Conservation (phyloP, 139 green algal genomes). For the Raphidocelis subcapitata region DNA sequence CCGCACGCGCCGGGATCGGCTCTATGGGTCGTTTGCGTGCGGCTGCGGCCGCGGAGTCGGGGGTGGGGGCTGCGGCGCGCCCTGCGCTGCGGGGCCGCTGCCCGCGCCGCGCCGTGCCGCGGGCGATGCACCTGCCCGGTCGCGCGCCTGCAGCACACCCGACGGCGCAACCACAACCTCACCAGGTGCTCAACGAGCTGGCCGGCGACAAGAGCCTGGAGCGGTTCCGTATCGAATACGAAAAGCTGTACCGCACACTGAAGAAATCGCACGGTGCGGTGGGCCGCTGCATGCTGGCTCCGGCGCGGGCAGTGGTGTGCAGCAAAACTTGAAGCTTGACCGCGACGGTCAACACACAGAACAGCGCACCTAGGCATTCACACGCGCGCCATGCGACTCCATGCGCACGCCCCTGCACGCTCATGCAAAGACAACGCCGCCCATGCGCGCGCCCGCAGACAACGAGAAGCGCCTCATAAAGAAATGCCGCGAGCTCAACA, state of each 20-base stretch:
- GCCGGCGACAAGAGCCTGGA: slow-evolving; percentile 75
- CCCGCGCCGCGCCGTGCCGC: not conserved
- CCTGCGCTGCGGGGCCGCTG: not conserved
- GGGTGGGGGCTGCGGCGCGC: not conserved
- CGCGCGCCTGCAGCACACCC: not conserved
- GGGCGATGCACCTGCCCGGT: not conserved
- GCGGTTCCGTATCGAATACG: slow-evolving; percentile 84
- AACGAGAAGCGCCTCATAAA: slow-evolving; percentile 84
- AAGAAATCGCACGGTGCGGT: slow-evolving; percentile 82
- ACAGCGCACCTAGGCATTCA: too few species aligned
- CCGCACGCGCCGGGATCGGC: not conserved
- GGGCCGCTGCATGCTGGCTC: not conserved
- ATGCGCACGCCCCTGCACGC: not conserved
- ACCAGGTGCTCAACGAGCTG: slow-evolving; percentile 82
- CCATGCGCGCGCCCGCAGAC: slow-evolving; percentile 46
- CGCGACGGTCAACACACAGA: not conserved
- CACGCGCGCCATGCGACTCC: too few species aligned
- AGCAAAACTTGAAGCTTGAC: not conserved
- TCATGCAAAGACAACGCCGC: not conserved
- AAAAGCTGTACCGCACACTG: slow-evolving; percentile 85
- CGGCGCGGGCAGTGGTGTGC: not conserved
- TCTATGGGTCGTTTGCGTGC: not conserved
- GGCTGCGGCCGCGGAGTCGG: not conserved
- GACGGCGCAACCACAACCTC: not conserved
- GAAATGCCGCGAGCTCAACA: slow-evolving; percentile 87